phyloP scores from a whole-genome alignment of 164 flowering plant species.

The Vitis amurensis region DNA sequence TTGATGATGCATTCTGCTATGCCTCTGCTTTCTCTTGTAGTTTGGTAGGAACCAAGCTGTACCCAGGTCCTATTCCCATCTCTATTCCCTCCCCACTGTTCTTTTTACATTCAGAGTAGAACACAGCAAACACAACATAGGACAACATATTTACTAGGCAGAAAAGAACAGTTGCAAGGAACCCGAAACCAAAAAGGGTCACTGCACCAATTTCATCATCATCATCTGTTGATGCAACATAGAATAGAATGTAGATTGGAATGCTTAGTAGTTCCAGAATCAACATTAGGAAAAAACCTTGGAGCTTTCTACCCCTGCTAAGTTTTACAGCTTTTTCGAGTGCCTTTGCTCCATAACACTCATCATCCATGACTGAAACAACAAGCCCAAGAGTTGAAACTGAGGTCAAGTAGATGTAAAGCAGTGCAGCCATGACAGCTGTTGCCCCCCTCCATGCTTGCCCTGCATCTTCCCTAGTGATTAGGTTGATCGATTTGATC shows the following conservation, averaged over 20 bases:
- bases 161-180: conserved; percentile 9
- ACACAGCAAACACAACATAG: conserved; percentile 11
- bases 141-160: conserved; percentile 14
- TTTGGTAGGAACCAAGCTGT: no score
- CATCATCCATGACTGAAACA: conserved; percentile 16
- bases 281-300: conserved; percentile 14
- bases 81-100: conserved; percentile 11
- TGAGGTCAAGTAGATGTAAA: conserved; percentile 14
- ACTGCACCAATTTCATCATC: conserved; percentile 10
- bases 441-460: no score
- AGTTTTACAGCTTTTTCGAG: conserved; percentile 16
- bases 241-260: conserved; percentile 11
- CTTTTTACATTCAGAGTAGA: conserved; percentile 19
- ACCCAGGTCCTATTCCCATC: no score
- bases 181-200: conserved; percentile 4
- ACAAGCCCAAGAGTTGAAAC: conserved; percentile 20
- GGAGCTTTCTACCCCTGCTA: conserved; percentile 23
- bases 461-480: background rate
- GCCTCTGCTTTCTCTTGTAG: no score
- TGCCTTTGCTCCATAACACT: conserved; percentile 14
- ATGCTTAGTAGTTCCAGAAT: conserved; percentile 8
- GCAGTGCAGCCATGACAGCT: conserved; percentile 3
- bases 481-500: background rate
- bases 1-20: no score
- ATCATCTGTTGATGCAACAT: conserved; percentile 13